These are phyloP conservation scores for Scalesia atractyloides DNA, from an alignment of 129 eudicot species.

Conservation along the genomic window DNA sequence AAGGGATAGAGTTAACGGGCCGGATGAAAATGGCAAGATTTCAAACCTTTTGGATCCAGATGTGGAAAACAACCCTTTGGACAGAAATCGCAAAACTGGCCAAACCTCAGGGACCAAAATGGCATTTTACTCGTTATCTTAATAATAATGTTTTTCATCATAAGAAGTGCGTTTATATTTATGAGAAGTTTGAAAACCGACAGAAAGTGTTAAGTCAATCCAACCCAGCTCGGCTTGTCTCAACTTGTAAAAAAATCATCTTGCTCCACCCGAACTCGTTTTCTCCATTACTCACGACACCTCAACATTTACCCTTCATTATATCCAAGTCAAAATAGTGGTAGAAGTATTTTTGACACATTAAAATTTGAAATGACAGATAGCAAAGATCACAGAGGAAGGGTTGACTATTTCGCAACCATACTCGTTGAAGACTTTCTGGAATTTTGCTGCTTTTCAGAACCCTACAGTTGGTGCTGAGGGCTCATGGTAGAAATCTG, in stretches of 20 bases:
- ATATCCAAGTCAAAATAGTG: not conserved
- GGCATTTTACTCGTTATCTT: not conserved
- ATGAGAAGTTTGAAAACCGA: not conserved
- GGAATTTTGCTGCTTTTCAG: slow-evolving; percentile 68
- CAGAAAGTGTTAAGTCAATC: not conserved
- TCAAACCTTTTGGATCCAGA: no score
- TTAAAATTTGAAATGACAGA: slow-evolving; percentile 40
- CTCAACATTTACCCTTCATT: not conserved
- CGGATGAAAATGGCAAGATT: no score
- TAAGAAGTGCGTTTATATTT: not conserved
- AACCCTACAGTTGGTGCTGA: slow-evolving; percentile 66
- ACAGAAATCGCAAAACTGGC: no score
- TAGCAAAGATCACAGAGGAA: slow-evolving; percentile 78
- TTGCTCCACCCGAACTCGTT: not conserved
- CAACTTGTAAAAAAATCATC: not conserved
- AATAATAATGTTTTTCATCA: not conserved
- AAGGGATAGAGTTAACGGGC: no score
- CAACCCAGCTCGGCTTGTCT: not conserved
- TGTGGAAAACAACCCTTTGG: no score
- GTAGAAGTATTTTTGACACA: slow-evolving; percentile 26
- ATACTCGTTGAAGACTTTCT: slow-evolving; percentile 66
- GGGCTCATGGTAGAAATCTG: slow-evolving; percentile 32
- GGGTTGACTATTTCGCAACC: slow-evolving; percentile 59
- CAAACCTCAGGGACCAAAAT: no score
- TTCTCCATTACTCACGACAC: not conserved